A percentile compares a stretch with the other conserved stretches of the same genome.
These are phyloP conservation scores for Papiliotrema flavescens DNA, from an alignment of 1,284 basidiomycete genomes.

Conservation along the genomic window DNA sequence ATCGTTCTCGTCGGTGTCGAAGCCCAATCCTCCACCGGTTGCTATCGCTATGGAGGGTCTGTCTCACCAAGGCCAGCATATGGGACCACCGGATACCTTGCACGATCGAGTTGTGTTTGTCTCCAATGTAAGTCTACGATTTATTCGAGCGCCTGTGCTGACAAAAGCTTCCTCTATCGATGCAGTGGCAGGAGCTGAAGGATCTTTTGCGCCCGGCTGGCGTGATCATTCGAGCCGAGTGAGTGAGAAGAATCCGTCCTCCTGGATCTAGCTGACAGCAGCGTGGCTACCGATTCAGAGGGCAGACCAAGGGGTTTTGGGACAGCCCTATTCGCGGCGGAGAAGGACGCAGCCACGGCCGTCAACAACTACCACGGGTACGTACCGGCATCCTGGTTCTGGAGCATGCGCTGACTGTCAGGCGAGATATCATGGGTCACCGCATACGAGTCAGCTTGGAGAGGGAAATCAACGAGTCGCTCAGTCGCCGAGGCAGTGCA, in stretches of 20 bases:
- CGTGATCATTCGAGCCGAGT: slow-evolving; percentile 77
- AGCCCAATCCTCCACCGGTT: background rate
- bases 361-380: slow-evolving; percentile 83
- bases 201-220: slow-evolving; percentile 86
- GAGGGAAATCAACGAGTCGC: slow-evolving; percentile 19
- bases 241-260: slow-evolving; percentile 5
- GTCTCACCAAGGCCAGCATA: slow-evolving; percentile 31
- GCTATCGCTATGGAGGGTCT: slow-evolving; percentile 33
- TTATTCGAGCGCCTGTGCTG: background rate
- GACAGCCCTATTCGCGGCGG: slow-evolving; percentile 77
- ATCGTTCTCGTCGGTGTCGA: background rate
- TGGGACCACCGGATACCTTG: slow-evolving; percentile 37
- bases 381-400: slow-evolving; percentile 31
- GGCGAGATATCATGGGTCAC: slow-evolving; percentile 42
- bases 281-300: slow-evolving; percentile 76
- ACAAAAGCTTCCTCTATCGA: slow-evolving; percentile 81
- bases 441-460: slow-evolving; percentile 43
- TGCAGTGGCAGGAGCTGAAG: slow-evolving; percentile 97
- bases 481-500: background rate
- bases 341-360: slow-evolving; percentile 80
- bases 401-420: slow-evolving; percentile 1
- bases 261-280: slow-evolving; percentile 11
- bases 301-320: slow-evolving; percentile 84
- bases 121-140: slow-evolving; percentile 53
- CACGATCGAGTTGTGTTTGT: slow-evolving; percentile 62